Evolutionary conservation across 1,139 yeast species (phyloP).

Genomic region (Spencermartinsiella ligniputridi): DNA sequence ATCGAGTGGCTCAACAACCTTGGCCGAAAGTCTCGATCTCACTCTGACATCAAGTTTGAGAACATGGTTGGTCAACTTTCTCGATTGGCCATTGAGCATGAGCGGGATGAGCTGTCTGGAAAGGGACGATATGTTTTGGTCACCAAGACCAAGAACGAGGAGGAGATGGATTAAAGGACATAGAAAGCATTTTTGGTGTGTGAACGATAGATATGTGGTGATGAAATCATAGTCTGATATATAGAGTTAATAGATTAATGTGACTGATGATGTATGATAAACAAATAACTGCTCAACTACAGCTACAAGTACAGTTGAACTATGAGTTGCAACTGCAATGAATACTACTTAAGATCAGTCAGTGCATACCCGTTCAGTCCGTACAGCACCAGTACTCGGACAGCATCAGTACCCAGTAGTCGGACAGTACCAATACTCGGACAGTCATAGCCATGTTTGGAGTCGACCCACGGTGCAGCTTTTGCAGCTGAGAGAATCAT

Average conservation of each 20-base stretch:
- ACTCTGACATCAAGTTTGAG: conserved; percentile 33
- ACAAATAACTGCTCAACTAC: too few relatives aligned
- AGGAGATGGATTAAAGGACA: conserved; percentile 30
- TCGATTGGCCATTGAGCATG: conserved; percentile 37
- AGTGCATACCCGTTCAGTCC: too few relatives aligned
- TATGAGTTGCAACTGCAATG: too few relatives aligned
- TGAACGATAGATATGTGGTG: neutral
- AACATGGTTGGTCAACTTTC: conserved; percentile 36
- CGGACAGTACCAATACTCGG: too few relatives aligned
- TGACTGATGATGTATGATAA: neutral
- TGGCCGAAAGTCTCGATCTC: conserved; percentile 32
- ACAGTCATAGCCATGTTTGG: too few relatives aligned
- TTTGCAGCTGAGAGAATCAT: too few relatives aligned
- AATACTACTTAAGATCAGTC: too few relatives aligned
- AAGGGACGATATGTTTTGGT: conserved; percentile 32
- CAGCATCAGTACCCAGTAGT: too few relatives aligned
- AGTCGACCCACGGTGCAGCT: too few relatives aligned
- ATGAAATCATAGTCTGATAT: too few relatives aligned
- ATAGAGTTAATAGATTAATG: neutral
- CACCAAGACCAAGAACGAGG: conserved; percentile 32
- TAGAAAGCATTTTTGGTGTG: conserved; percentile 2
- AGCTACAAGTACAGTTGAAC: too few relatives aligned
- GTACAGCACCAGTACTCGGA: too few relatives aligned
- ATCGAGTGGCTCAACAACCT: conserved; percentile 31
- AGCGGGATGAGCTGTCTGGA: conserved; percentile 28